Evolutionary conservation across 2,329 filamentous ascomycete species (phyloP), one percentile per base, ranked within the genome.

Genomic region (Hypoxylon sp.): DNA sequence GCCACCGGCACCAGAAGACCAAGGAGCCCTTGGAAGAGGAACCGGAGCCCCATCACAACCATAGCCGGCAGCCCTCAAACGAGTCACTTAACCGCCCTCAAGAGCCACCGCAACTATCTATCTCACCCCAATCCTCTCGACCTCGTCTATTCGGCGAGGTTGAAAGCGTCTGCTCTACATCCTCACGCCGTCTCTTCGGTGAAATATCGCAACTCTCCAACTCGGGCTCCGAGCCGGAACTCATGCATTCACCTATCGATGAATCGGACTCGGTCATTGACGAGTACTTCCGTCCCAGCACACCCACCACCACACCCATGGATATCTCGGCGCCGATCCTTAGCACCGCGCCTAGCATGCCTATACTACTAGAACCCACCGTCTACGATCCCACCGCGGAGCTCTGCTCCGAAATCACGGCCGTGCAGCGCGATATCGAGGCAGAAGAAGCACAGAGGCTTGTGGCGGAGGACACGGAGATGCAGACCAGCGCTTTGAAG

Each of bases 371-470:
- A 7, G 86, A 86, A 71, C 85, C 87, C 1, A 84, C 84, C 11
- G 83, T 86, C 32, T 89, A 89, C 73, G 80, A 87, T 68, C 85
- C 86, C 29, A 75, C 74, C 23, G 73, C 74, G 7, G 72, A 73
- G 30, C 68, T 76, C 12, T 79, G 84, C 66, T 81, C 81, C 61
- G 82, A 83, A 52, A 84, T 89, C 64, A 84, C 85, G 12, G 81
- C 85, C 1, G 84, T 88, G 29, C 87, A 88, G 74, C 85, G 87
- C 68, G 84, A 87, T 72, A 78, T 87, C 43, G 82, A 85, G 69
- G 83, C 84, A 64, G 87, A 90, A 71, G 82, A 85, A 69, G 79
- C 81, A 2, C 85, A 88, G 66, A 81, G 85, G 9, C 80, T 83
- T 46, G 79, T 88, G 23, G 87, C 87, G 19, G 84, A 89, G 67